Evolutionary conservation across 2,329 filamentous ascomycete species (phyloP).

Genomic region (Drechmeria coniospora): DNA sequence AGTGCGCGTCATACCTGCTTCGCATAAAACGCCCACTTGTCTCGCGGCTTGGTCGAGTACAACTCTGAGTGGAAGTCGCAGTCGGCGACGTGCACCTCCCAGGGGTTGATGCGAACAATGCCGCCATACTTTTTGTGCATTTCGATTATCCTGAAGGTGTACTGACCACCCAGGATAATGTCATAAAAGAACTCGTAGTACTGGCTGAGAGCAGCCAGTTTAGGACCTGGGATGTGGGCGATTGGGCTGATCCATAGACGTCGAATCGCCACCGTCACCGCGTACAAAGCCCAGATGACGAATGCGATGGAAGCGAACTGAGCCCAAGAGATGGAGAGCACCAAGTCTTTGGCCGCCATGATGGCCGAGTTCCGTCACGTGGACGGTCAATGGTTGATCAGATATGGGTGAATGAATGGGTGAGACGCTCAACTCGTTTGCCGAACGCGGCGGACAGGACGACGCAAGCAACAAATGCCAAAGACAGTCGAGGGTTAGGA

Average conservation of each 20-base stretch:
- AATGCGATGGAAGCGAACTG: conserved; percentile 11
- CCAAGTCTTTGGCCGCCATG: not conserved
- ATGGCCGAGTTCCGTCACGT: too few relatives aligned
- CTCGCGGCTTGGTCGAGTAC: conserved; percentile 15
- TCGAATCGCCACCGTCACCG: conserved; percentile 12
- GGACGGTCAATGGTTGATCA: too few relatives aligned
- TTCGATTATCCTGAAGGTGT: conserved; percentile 23
- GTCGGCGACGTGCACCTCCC: conserved; percentile 23
- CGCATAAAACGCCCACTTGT: conserved; percentile 19
- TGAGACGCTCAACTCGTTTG: too few relatives aligned
- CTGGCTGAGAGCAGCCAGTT: conserved; percentile 21
- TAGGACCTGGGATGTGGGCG: conserved; percentile 22
- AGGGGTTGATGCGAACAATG: conserved; percentile 23
- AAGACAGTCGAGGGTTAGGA: too few relatives aligned
- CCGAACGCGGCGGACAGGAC: too few relatives aligned
- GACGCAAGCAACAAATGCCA: too few relatives aligned
- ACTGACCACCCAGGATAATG: conserved; percentile 23
- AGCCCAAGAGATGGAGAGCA: conserved; percentile 8
- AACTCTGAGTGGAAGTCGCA: conserved; percentile 24
- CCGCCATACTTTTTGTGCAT: conserved; percentile 26
- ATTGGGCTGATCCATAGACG: conserved; percentile 23
- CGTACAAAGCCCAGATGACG: conserved; percentile 14
- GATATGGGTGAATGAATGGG: too few relatives aligned
- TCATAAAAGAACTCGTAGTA: conserved; percentile 30
- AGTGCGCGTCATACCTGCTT: conserved; percentile 14